Evolutionary conservation across 2,329 filamentous ascomycete genomes (phyloP), one percentile per base, ranked within the genome.

Genomic region (Penicillium sp.): DNA sequence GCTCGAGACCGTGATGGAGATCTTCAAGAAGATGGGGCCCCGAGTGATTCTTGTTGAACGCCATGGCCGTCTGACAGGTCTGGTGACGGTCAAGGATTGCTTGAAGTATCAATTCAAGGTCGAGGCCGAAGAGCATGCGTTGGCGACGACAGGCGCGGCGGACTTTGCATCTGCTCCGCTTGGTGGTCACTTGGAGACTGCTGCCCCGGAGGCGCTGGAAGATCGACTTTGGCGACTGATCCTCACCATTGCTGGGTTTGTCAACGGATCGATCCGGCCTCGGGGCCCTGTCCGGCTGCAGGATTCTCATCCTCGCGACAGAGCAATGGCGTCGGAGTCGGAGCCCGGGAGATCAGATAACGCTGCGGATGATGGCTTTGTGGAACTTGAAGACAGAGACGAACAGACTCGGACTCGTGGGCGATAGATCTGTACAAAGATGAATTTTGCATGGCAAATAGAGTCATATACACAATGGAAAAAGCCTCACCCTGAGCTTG

Each of bases 21-120:
- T 98, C 9, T 98, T 98, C 76, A 91, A 91, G 67, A 98, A 97
- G 73, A 94, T 98, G 66, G 93, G 93, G 0, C 93, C 91, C 0
- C 82, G 93, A 1, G 90, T 96, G 5, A 91, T 98, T 43, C 77
- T 98, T 3, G 85, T 96, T 35, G 93, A 98, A 67, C 86, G 95
- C 64, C 86, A 88, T 49, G 93, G 93, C 11, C 81, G 82, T 43
- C 77, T 98, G 2, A 81, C 80, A 0, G 93, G 93, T 0, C 77
- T 98, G 0, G 88, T 98, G 1, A 98, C 93, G 0, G 87, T 96
- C 53, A 98, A 98, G 68, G 93, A 98, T 66, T 97, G 93, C 58
- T 74, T 98, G 47, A 95, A 93, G 66, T 97, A 95, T 63, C 91
- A 98, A 68, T 95, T 97, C 79, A 94, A 93, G 73, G 88, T 87